phyloP scores from a whole-genome alignment of 495 filamentous ascomycete genomes.

The Terfezia claveryi region DNA sequence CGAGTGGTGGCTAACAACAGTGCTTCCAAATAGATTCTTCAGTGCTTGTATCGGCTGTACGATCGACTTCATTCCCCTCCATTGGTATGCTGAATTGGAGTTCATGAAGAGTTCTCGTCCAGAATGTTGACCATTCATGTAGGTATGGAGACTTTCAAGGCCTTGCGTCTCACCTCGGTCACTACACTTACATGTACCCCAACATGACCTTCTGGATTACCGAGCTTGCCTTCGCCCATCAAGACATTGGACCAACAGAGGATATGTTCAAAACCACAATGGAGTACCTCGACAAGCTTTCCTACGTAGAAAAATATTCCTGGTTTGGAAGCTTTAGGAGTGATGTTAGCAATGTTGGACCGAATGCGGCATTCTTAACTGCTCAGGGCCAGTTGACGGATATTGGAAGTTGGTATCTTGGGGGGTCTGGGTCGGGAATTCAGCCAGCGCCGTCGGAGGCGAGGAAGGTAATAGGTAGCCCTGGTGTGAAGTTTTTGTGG shows the following conservation, averaged over 20 bases:
- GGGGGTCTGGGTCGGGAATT: conserved; percentile 27
- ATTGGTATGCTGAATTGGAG: conserved; percentile 30
- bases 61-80: conserved; percentile 49
- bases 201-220: conserved; percentile 13
- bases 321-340: conserved; percentile 54
- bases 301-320: conserved; percentile 40
- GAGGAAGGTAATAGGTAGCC: too few species aligned
- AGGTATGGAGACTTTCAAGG: conserved; percentile 45
- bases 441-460: not conserved
- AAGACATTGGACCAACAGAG: conserved; percentile 27
- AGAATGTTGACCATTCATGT: too few species aligned
- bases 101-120: too few species aligned
- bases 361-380: conserved; percentile 43
- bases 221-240: conserved; percentile 12
- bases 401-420: conserved; percentile 55
- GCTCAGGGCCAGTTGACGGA: conserved; percentile 40
- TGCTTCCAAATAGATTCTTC: conserved; percentile 5
- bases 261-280: conserved; percentile 39
- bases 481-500: too few species aligned
- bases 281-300: conserved; percentile 41
- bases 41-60: conserved; percentile 25
- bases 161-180: conserved; percentile 44
- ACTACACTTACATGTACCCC: conserved; percentile 26
- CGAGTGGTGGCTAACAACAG: not conserved
- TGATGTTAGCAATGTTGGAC: conserved; percentile 42